phyloP scores from a whole-genome alignment of 2,329 filamentous ascomycete genomes.

The Macrophomina pseudophaseolina region DNA sequence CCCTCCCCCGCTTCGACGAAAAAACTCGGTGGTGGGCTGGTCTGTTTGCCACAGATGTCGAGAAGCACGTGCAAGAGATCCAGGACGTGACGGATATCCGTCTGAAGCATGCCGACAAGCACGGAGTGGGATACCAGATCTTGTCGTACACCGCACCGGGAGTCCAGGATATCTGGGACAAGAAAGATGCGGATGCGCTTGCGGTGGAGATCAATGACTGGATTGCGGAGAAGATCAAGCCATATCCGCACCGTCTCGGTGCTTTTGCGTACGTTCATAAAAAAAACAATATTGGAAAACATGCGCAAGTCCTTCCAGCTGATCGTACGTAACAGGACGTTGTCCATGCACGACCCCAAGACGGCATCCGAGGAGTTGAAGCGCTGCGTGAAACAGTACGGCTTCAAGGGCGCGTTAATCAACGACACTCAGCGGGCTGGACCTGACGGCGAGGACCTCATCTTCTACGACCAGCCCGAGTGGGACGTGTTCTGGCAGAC shows the following conservation, averaged over 20 bases:
- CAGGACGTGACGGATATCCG: constrained; percentile 49
- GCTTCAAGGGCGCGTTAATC: constrained; percentile 68
- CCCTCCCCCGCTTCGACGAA: constrained; percentile 63
- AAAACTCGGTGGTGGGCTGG: constrained; percentile 66
- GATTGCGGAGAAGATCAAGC: constrained; percentile 50
- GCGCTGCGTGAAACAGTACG: constrained; percentile 45
- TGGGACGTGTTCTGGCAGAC: constrained; percentile 41
- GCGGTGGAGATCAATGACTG: constrained; percentile 56
- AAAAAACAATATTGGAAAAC: not conserved
- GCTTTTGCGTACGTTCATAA: constrained; percentile 44
- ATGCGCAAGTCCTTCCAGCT: not conserved
- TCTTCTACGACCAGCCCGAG: constrained; percentile 41
- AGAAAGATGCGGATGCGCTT: constrained; percentile 49
- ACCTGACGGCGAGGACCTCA: constrained; percentile 35
- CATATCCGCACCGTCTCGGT: constrained; percentile 49
- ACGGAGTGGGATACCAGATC: constrained; percentile 55
- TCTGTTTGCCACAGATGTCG: constrained; percentile 63
- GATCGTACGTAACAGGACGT: constrained; percentile 28
- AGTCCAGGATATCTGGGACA: constrained; percentile 54
- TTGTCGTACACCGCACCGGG: constrained; percentile 56
- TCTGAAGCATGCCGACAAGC: constrained; percentile 50
- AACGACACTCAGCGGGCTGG: constrained; percentile 42
- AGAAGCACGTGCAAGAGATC: constrained; percentile 64
- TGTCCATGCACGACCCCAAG: constrained; percentile 42
- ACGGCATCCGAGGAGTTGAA: constrained; percentile 39